Conservation (phyloP, 805 yeast genomes). For the Schwanniomyces yamadae region DNA sequence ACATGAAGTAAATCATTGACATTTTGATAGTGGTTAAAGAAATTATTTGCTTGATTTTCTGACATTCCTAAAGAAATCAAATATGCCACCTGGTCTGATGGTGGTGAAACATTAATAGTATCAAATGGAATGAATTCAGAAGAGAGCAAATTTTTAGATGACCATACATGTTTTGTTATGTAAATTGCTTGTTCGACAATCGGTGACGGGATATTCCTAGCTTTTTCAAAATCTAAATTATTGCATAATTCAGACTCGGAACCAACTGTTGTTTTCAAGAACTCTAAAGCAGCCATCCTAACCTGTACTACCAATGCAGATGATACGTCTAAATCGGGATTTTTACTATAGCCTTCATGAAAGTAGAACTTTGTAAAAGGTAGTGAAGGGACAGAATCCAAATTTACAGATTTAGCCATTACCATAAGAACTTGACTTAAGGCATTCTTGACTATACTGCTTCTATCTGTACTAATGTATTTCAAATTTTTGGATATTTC, state of each 20-base stretch:
- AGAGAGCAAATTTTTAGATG: conserved; percentile 30
- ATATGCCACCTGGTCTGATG: conserved; percentile 26
- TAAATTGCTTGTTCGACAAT: conserved; percentile 47
- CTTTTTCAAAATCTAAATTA: conserved; percentile 14
- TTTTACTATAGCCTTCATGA: conserved; percentile 16
- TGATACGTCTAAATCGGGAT: conserved; percentile 17
- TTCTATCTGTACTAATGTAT: conserved; percentile 34
- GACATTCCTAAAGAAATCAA: conserved; percentile 23
- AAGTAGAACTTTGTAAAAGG: conserved; percentile 35
- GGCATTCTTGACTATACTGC: conserved; percentile 40
- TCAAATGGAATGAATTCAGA: conserved; percentile 34
- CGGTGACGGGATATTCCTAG: conserved; percentile 27
- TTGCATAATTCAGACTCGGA: conserved; percentile 4
- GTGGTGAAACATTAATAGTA: conserved; percentile 40
- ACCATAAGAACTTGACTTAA: conserved; percentile 43
- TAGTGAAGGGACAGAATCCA: conserved; percentile 33
- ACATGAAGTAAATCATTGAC: conserved; percentile 11
- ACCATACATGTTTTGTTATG: conserved; percentile 43
- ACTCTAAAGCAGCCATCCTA: conserved; percentile 38
- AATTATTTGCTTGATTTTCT: conserved; percentile 25
- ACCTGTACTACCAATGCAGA: conserved; percentile 39
- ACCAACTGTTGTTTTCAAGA: conserved; percentile 33
- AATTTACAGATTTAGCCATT: conserved; percentile 44
- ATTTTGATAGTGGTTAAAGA: conserved; percentile 22
- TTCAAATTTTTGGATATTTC: conserved; percentile 27